phyloP scores from a whole-genome alignment of 345 rosid genomes.

The Eucalyptus sideroxylon region DNA sequence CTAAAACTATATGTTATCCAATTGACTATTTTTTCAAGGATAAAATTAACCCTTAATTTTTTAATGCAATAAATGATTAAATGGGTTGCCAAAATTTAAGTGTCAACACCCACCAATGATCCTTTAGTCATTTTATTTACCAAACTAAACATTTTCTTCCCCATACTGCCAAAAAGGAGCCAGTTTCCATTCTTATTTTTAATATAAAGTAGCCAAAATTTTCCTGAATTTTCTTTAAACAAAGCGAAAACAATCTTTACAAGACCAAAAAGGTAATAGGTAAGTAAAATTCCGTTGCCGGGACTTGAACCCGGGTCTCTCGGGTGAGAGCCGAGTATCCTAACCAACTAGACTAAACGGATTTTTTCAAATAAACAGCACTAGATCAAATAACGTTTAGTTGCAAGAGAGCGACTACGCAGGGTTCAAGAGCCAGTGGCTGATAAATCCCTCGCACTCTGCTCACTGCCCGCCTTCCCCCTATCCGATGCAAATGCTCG shows the following conservation, averaged over 20 bases:
- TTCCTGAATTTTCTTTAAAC: too few relatives aligned
- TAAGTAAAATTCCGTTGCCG: not conserved
- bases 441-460: not conserved
- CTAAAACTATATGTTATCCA: too few relatives aligned
- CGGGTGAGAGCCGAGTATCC: conserved; percentile 45
- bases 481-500: not conserved
- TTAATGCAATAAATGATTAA: too few relatives aligned
- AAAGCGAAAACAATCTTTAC: too few relatives aligned
- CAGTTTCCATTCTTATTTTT: too few relatives aligned
- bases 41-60: too few relatives aligned
- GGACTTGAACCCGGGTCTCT: conserved; percentile 29
- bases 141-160: not conserved
- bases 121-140: not conserved
- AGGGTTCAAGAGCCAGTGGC: not conserved
- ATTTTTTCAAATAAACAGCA: accelerated
- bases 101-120: not conserved
- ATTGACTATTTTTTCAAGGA: too few relatives aligned
- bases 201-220: too few relatives aligned
- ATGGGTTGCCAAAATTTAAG: too few relatives aligned
- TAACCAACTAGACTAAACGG: not conserved
- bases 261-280: accelerated
- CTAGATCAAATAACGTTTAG: accelerated
- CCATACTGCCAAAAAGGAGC: too few relatives aligned
- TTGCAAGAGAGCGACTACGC: accelerated
- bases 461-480: accelerated